phyloP scores from a whole-genome alignment of 139 green algal species.

The Micractinium conductrix region DNA sequence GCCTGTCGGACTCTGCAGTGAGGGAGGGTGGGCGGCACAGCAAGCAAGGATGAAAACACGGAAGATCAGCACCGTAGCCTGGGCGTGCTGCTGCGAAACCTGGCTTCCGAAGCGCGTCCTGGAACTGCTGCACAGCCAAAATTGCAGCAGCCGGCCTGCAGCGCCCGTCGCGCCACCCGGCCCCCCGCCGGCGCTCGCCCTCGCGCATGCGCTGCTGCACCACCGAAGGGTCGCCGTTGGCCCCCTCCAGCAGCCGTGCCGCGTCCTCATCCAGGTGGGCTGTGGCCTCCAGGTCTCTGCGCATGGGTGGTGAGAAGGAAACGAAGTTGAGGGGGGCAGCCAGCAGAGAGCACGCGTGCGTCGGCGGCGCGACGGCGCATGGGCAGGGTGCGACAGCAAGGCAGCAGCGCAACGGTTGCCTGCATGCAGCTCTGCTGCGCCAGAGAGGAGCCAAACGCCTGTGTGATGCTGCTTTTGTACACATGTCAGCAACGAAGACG shows the following conservation, averaged over 20 bases:
- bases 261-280: constrained; percentile 34
- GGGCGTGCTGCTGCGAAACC: too few relatives aligned
- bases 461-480: not conserved
- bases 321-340: not conserved
- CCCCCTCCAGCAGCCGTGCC: constrained; percentile 22
- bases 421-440: too few relatives aligned
- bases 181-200: too few relatives aligned
- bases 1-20: not conserved
- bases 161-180: too few relatives aligned
- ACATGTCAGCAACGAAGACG: too few relatives aligned
- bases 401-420: not conserved
- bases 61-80: too few relatives aligned
- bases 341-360: too few relatives aligned
- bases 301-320: not conserved
- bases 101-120: too few relatives aligned
- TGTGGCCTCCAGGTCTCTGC: constrained; percentile 40
- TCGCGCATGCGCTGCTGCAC: constrained; percentile 24
- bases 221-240: constrained; percentile 19
- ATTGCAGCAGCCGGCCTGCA: too few relatives aligned
- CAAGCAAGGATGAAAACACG: too few relatives aligned
- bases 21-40: not conserved
- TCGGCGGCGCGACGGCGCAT: too few relatives aligned
- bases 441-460: not conserved
- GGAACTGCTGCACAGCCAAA: too few relatives aligned
- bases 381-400: not conserved